Evolutionary conservation across 768 basidiomycete species (phyloP), one percentile per base, ranked within the genome.

Genomic region (Sarcomyxa edulis): DNA sequence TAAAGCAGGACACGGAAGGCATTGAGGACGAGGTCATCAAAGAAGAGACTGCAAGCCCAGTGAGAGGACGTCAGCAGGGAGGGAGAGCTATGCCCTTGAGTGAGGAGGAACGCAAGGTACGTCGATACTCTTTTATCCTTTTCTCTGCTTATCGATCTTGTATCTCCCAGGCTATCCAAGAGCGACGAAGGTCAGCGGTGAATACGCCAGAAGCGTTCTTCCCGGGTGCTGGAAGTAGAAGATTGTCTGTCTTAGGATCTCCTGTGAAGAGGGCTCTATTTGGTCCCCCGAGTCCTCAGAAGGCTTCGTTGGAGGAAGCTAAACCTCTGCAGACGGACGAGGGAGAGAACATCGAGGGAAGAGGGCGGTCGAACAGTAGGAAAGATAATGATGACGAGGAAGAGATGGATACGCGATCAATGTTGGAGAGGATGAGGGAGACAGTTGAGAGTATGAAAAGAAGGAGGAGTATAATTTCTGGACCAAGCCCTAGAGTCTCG

Each of bases 101-200:
- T 9, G 71, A 71, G 16, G 72, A 71, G 39, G 75, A 78, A 47
- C 56, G 68, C 20, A 68, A 66, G 60, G 70, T 67, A 23, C 16
- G 41, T 30, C 15, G 21, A 31, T 32, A 5, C 11, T 37, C n/a
- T 21, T 2, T 7, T 4, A 14, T 4, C 7, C 6, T 14, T 39
- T 20, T 12, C 15, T 6, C n/a, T 6, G 6, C 32, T 40, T 32
- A 46, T 42, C 3, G 31, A 14, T 31, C 5, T 30, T 26, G n/a
- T 26, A 20, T 39, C n/a, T n/a, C n/a, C n/a, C n/a, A 75, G 68
- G 80, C 77, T 0, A 83, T 84, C 28, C 70, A 72, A 46, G 80
- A 81, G 37, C 70, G 82, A 7, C 60, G 81, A 18, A 65, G 71
- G 7, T 81, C 78, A 38, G 81, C 81, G 0, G 52, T 81, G 26